A percentile compares a stretch with the other conserved stretches of the same genome.
Conservation (phyloP, 805 yeast species). For the Tetrapisispora fleetii region DNA sequence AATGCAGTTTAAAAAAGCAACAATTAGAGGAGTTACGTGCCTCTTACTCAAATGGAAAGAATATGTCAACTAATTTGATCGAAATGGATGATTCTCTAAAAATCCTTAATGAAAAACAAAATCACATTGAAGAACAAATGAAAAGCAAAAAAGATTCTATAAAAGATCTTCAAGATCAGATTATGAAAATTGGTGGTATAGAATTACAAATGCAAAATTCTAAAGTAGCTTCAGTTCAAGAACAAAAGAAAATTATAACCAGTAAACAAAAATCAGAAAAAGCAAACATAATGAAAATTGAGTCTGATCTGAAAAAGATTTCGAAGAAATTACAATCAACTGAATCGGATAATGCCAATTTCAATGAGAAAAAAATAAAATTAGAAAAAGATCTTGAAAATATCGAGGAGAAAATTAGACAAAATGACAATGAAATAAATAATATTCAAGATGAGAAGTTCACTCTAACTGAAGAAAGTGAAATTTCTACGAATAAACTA, state of each 20-base stretch:
- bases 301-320: constrained; percentile 52
- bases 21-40: constrained; percentile 33
- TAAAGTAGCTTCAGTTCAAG: constrained; percentile 65
- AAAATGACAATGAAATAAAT: constrained; percentile 23
- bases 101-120: constrained; percentile 33
- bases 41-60: constrained; percentile 10
- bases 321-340: constrained; percentile 38
- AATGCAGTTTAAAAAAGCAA: constrained; percentile 38
- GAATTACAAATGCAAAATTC: constrained; percentile 69
- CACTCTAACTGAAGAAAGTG: constrained; percentile 32
- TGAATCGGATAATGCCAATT: constrained; percentile 38
- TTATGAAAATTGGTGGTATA: constrained; percentile 88
- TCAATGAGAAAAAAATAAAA: constrained; percentile 27
- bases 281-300: constrained; percentile 47
- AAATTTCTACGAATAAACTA: constrained; percentile 33
- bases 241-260: constrained; percentile 50
- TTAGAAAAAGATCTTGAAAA: constrained; percentile 24
- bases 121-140: constrained; percentile 43
- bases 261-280: constrained; percentile 50
- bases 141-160: constrained; percentile 43
- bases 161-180: constrained; percentile 54
- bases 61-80: constrained; percentile 22
- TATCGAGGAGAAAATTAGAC: constrained; percentile 29
- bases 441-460: constrained; percentile 36
- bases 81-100: constrained; percentile 16